A percentile compares a stretch with the other conserved stretches of the same genome.
Conservation (phyloP, 2,329 filamentous ascomycete species). For the Trichoderma afroharzianum region DNA sequence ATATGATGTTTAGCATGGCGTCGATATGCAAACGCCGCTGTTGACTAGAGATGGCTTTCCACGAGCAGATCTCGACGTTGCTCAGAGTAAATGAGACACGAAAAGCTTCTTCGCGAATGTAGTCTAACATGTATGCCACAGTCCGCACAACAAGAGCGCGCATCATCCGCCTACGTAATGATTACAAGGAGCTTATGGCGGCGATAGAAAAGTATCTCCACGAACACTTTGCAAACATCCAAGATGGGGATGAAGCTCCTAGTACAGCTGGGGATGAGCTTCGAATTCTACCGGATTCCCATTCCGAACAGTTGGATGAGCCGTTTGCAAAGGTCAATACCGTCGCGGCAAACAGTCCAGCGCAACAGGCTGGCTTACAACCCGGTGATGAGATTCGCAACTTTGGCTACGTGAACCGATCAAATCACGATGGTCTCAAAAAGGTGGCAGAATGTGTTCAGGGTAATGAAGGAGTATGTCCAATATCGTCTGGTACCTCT, state of each 20-base stretch:
- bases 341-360: conserved; percentile 74
- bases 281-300: conserved; percentile 33
- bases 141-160: conserved; percentile 89
- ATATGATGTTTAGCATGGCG: conserved; percentile 64
- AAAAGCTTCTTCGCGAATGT: neutral
- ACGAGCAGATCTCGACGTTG: conserved; percentile 87
- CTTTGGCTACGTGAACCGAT: conserved; percentile 79
- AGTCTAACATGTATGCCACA: conserved; percentile 34
- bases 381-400: conserved; percentile 75
- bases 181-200: conserved; percentile 86
- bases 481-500: neutral
- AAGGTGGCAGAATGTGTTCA: conserved; percentile 89
- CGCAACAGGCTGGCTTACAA: conserved; percentile 75
- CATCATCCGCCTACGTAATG: conserved; percentile 86
- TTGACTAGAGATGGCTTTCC: conserved; percentile 90
- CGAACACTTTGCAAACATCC: conserved; percentile 75
- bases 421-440: conserved; percentile 80
- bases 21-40: conserved; percentile 86
- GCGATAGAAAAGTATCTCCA: conserved; percentile 83
- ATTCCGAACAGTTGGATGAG: conserved; percentile 26
- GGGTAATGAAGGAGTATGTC: conserved; percentile 80
- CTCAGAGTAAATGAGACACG: conserved; percentile 68
- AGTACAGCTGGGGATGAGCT: conserved; percentile 20
- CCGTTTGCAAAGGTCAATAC: conserved; percentile 85
- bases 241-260: conserved; percentile 43